Conservation (phyloP, 192 early-diverging fungal species). For the Entomortierella chlamydospora region DNA sequence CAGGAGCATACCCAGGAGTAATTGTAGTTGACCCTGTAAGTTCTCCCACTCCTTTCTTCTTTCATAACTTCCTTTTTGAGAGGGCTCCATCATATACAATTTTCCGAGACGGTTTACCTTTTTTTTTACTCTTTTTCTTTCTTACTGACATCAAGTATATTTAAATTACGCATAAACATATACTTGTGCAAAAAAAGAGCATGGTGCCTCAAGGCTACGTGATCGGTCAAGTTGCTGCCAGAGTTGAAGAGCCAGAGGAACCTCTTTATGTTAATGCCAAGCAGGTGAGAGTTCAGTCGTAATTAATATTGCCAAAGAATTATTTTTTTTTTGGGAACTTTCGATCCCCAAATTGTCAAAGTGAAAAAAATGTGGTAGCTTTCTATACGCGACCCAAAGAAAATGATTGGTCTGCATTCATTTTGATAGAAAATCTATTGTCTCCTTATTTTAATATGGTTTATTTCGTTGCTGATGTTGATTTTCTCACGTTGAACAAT, state of each 20-base stretch:
- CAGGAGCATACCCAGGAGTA: constrained; percentile 35
- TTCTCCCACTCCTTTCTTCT: neutral
- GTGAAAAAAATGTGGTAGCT: neutral
- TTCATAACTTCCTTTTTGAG: neutral
- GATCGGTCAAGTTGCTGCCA: constrained; percentile 35
- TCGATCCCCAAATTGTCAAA: neutral
- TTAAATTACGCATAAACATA: too few species aligned
- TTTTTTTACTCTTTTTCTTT: neutral
- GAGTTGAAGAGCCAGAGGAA: constrained; percentile 43
- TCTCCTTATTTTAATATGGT: too few species aligned
- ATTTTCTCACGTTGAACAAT: constrained; percentile 2
- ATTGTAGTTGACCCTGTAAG: constrained; percentile 55
- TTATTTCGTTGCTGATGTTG: too few species aligned
- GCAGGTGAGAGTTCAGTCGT: too few species aligned
- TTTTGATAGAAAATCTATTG: constrained; percentile 7
- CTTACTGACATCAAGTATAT: neutral
- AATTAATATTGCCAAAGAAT: too few species aligned
- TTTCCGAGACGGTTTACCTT: neutral
- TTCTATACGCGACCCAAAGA: constrained; percentile 3
- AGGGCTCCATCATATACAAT: too few species aligned
- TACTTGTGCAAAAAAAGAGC: constrained; percentile 10
- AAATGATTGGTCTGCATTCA: constrained; percentile 30
- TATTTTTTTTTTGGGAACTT: neutral
- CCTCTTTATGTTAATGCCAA: constrained; percentile 54
- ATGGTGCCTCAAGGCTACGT: constrained; percentile 48